Base-by-base conservation (phyloP, 371 early-diverging fungal species). In the Vairimorpha necatrix region DNA sequence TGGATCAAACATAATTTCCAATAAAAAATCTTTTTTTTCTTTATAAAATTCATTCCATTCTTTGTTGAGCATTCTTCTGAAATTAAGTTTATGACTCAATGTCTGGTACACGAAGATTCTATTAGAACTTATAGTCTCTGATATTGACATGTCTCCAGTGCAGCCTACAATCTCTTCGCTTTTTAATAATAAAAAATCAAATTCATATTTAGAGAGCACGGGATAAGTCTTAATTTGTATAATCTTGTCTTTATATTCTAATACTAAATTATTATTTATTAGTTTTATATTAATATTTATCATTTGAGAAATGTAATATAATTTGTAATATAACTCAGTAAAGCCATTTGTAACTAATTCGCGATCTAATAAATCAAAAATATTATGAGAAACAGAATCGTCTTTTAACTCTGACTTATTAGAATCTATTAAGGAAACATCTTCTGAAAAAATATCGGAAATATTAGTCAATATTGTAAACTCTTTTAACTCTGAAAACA, bases 121-220 rank as follows among this genome's bases (percentile, higher is more conserved):
- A 18, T 50, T 20, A 7, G 53, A 20, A 50, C 53, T 50, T 7
- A 50, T 50, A 7, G 20, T 3, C 22, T 50, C 53, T 20, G 53
- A 50, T 20, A 50, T 50, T 50, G 53, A 50, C 53, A 50, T 50
- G 22, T 50, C 53, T 20, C 53, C 53, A 13, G 53, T 50, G 18
- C 53, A 50, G 16, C 53, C 53, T 20, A 50, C 18, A 50, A 50
- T 50, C 3, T 50, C 20, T 50, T 50, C 53, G 22, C 53, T 50
- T 13, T 50, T 50, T 13, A 50, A 20, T 50, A 50, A 50, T 50
- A 50, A 50, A 50, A 6, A 50, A 50, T 50, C 53, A 18, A 20
- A 50, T 50, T 50, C 53, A 50, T 4, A 6, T 20, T 50, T 50
- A 50, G 4, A 3, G 4, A 50, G 20, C 53, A 50, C 18, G 22